Evolutionary conservation across 1,139 yeast genomes (phyloP), one percentile per base, ranked within the genome.

Genomic region (Geotrichum candidum): DNA sequence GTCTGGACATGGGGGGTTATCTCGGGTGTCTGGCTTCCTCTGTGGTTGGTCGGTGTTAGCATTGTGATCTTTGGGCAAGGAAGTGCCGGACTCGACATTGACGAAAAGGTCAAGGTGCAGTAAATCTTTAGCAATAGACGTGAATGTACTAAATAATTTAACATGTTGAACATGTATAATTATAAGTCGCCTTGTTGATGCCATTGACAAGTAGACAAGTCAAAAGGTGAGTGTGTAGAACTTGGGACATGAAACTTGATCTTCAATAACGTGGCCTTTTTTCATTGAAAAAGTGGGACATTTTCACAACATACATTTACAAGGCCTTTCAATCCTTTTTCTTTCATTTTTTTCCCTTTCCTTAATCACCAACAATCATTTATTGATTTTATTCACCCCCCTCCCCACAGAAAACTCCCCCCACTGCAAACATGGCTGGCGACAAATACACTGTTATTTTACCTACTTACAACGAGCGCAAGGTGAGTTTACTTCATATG

Each of bases 1-100:
- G 86, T 89, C 65, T 90, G 96, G 95, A 89, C 96, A 0, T 90
- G 96, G 96, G 82, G 83, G 63, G 82, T 90, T 25, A 74, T 91
- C 3, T 78, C 85, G 57, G 77, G 87, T 52, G 87, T 91, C 0
- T 91, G 97, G 96, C 76, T 86, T 57, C 96, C 97, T 1, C 81
- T 85, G 1, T 92, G 98, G 98, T 62, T 84, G 1, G 74, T 82
- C 29, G 77, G 83, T 23, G 79, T 83, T 0, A 59, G 78, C n/a
- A 76, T 74, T 3, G 69, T 67, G 15, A 35, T 56, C 15, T 50
- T 56, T 10, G 38, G 51, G 5, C 57, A 52, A 23, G 56, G 58
- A 13, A 46, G 18, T n/a, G 1, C 7, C 46, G 27, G 11, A 6
- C n/a, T 27, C 1, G 51, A 27, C 4, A 13, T n/a, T 15, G 15